phyloP scores from a whole-genome alignment of 169 alveolate genomes.

The Eimeria tenella region DNA sequence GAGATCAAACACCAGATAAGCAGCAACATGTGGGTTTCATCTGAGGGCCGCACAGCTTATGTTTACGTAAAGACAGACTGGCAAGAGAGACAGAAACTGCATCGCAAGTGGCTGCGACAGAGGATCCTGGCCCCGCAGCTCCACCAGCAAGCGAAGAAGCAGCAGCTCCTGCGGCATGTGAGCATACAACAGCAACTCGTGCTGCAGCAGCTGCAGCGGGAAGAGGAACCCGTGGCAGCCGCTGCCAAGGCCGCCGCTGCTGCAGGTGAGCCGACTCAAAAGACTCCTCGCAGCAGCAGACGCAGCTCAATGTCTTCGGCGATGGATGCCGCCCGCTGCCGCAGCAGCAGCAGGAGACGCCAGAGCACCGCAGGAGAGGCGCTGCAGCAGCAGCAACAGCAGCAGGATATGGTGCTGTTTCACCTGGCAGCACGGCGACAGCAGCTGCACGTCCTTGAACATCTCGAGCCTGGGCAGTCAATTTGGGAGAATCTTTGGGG shows the following conservation, averaged over 20 bases:
- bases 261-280: constrained; percentile 25
- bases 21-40: constrained; percentile 89
- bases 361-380: constrained; percentile 63
- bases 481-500: neutral
- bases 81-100: constrained; percentile 79
- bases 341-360: constrained; percentile 55
- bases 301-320: constrained; percentile 10
- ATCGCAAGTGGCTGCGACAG: constrained; percentile 75
- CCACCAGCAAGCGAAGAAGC: constrained; percentile 67
- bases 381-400: constrained; percentile 51
- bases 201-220: constrained; percentile 60
- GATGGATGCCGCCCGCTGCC: constrained; percentile 53
- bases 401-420: constrained; percentile 68
- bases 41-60: constrained; percentile 89
- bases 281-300: constrained; percentile 69
- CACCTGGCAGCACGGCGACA: constrained; percentile 69
- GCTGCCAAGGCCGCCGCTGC: constrained; percentile 14
- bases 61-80: constrained; percentile 89
- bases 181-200: constrained; percentile 68
- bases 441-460: constrained; percentile 52
- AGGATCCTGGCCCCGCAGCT: constrained; percentile 51
- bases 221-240: neutral
- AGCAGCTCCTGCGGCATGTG: constrained; percentile 63
- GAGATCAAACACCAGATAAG: constrained; percentile 85
- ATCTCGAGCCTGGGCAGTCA: constrained; percentile 13